These are phyloP conservation scores for Exophiala sp. DNA, from an alignment of 2,329 filamentous ascomycete species.

Conservation along the genomic window DNA sequence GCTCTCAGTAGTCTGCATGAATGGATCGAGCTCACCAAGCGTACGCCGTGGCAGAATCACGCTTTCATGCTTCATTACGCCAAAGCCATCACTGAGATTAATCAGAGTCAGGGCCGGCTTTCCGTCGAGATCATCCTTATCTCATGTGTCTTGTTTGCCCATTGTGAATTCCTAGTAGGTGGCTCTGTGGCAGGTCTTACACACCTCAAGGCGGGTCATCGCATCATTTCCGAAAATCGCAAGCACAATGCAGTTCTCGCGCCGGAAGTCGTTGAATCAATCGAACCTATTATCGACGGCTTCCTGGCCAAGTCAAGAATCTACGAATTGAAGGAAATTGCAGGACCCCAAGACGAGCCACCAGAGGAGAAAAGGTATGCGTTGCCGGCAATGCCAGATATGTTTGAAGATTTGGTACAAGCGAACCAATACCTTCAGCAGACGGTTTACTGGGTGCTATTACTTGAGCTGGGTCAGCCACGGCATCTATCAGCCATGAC, in stretches of 20 bases:
- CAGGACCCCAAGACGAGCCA: background rate
- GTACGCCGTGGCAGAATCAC: slow-evolving; percentile 18
- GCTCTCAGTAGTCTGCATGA: slow-evolving; percentile 20
- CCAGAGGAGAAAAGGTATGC: slow-evolving; percentile 7
- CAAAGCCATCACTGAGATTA: slow-evolving; percentile 20
- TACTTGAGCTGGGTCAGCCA: slow-evolving; percentile 15
- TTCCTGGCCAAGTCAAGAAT: slow-evolving; percentile 17
- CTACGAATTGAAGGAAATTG: slow-evolving; percentile 12
- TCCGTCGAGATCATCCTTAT: slow-evolving; percentile 20
- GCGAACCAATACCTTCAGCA: slow-evolving; percentile 16
- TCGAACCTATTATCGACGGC: slow-evolving; percentile 17
- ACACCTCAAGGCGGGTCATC: slow-evolving; percentile 16
- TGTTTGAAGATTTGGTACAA: slow-evolving; percentile 14
- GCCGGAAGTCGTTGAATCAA: slow-evolving; percentile 10
- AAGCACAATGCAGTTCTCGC: slow-evolving; percentile 9
- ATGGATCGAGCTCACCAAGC: slow-evolving; percentile 20
- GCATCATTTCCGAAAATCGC: slow-evolving; percentile 17
- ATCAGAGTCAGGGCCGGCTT: slow-evolving; percentile 12
- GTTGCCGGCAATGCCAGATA: slow-evolving; percentile 17
- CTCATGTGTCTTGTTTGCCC: slow-evolving; percentile 18
- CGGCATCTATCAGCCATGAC: slow-evolving; percentile 11
- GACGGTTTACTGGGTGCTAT: slow-evolving; percentile 17
- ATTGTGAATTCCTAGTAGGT: slow-evolving; percentile 20
- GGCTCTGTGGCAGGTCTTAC: slow-evolving; percentile 16
- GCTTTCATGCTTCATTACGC: slow-evolving; percentile 18